phyloP scores from a whole-genome alignment of 176 grass and related monocot genomes.

The Ensete ventricosum region DNA sequence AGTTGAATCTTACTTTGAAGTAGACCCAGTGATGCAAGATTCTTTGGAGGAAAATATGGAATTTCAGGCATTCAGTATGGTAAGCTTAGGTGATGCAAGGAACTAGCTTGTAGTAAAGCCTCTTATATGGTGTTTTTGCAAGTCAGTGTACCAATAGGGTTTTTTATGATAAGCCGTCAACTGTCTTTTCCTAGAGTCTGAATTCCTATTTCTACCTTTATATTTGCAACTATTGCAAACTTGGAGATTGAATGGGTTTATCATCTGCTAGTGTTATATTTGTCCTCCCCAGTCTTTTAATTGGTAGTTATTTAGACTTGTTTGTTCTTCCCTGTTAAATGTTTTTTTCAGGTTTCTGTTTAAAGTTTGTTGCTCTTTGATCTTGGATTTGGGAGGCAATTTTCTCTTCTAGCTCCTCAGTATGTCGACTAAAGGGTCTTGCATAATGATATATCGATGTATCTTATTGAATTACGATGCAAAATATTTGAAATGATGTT shows the following conservation, averaged over 20 bases:
- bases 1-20: conserved; percentile 39
- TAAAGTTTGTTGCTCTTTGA: background rate
- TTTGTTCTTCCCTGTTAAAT: background rate
- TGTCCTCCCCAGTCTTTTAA: background rate
- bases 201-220: background rate
- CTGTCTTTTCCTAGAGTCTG: background rate
- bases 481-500: no score
- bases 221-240: background rate
- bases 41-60: no score
- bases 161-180: background rate
- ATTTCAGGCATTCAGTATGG: no score
- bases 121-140: no score
- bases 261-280: background rate
- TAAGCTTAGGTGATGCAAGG: no score
- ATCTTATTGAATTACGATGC: no score
- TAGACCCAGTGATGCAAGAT: conserved; percentile 14
- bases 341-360: background rate
- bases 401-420: background rate
- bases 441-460: no score
- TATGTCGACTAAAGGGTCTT: background rate
- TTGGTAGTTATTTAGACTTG: background rate
- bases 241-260: background rate
- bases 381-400: background rate
- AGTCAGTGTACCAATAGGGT: background rate
- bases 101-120: no score